Conservation (phyloP, 1,284 basidiomycete species). For the Microbotryomycetes sp. region DNA sequence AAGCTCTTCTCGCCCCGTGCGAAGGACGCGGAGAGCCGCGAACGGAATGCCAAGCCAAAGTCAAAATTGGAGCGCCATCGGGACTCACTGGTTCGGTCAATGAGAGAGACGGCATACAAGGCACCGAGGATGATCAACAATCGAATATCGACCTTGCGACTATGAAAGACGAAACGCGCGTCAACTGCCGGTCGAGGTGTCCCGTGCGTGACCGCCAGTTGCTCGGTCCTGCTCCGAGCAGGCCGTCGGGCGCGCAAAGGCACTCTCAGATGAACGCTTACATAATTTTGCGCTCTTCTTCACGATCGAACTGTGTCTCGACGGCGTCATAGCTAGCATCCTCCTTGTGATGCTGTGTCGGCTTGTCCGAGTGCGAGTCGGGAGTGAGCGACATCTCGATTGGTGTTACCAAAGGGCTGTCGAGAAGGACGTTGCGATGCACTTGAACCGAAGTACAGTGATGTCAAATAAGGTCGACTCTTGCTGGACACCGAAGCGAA, state of each 20-base stretch:
- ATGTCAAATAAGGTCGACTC: no score
- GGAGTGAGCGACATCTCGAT: background rate
- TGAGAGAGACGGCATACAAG: conserved; percentile 40
- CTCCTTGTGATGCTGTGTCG: background rate
- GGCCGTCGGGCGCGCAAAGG: background rate
- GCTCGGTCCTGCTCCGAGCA: background rate
- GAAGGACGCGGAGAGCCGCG: no score
- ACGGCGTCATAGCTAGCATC: background rate
- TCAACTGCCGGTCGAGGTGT: background rate
- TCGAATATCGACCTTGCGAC: conserved; percentile 39
- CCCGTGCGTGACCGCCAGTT: background rate
- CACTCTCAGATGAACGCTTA: no score
- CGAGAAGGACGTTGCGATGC: no score
- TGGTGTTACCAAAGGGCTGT: no score
- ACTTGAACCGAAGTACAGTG: no score
- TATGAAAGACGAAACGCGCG: conserved; percentile 1
- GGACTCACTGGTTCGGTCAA: conserved; percentile 17
- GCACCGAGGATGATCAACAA: conserved; percentile 41
- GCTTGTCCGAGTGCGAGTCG: background rate
- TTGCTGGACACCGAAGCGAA: no score
- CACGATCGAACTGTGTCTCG: background rate
- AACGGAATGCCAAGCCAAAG: background rate
- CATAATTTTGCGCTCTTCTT: background rate
- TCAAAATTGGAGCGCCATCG: conserved; percentile 1
- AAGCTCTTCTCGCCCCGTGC: background rate